Base-by-base conservation (phyloP, 2,329 filamentous ascomycete genomes). In the Fusarium siculi region DNA sequence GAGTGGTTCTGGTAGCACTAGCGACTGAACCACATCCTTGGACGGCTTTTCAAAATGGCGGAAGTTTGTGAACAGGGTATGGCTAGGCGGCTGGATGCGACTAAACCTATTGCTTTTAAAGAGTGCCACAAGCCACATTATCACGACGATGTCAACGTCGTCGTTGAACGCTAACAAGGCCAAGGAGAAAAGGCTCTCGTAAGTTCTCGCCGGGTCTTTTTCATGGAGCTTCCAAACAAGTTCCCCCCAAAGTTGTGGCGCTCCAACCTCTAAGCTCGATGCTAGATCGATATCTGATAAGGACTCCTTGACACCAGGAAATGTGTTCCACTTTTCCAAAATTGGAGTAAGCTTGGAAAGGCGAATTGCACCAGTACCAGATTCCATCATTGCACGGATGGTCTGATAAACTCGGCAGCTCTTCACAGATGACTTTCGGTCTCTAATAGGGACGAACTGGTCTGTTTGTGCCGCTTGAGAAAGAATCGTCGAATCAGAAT, bases 261-360 rank as follows among this genome's bases (percentile, higher is more conserved):
- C 90, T 5, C 80, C 64, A 1, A 93, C 80, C 0, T 91, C 91
- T 64, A 92, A 87, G 73, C 88, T 85, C 18, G 39, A 4, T 1
- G 9, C 39, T 4, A 64, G 9, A 43, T 64, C 56, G 0, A 44
- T 46, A 8, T 5, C 21, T 21, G n/a, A 21, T 4, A 36, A 39
- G 12, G 25, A 46, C 3, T 53, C 15, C 3, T 30, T 28, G 3
- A 62, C 15, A 5, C 56, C 56, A 0, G 0, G 39, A 12, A 64
- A 39, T 16, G 39, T 40, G 39, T 10, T 15, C 66, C 66, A 70
- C 1, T 30, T 21, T 7, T 70, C 58, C 32, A 73, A 18, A 9
- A 64, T 18, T 34, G 65, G 54, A 4, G 42, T n/a, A 44, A 61
- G 9, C n/a, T 54, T 42, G 19, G 43, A 18, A 53, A 61, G 28